Percentiles rank a stretch among this genome's conserved stretches.
These are phyloP conservation scores for Lachancea fermentati DNA, from an alignment of 805 yeast genomes.

Conservation along the genomic window DNA sequence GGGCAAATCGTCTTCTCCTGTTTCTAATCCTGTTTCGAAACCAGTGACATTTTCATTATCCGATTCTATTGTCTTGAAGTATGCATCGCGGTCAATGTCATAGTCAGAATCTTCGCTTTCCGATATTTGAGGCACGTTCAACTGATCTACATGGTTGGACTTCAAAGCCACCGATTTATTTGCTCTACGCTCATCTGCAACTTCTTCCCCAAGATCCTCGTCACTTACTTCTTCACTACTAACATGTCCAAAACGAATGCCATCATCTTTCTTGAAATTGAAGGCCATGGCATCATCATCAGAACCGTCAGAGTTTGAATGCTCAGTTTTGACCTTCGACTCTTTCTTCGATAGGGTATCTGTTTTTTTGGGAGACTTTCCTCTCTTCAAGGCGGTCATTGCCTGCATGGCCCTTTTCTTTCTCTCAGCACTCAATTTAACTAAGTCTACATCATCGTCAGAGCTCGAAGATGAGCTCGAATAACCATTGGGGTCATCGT, in stretches of 20 bases:
- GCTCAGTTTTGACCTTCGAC: slow-evolving; percentile 14
- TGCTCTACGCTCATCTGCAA: slow-evolving; percentile 14
- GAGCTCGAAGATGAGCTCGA: slow-evolving; percentile 41
- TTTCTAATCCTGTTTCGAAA: slow-evolving; percentile 28
- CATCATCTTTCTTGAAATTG: slow-evolving; percentile 25
- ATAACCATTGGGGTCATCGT: slow-evolving; percentile 33
- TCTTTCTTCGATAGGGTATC: slow-evolving; percentile 13
- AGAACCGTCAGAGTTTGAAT: slow-evolving; percentile 32
- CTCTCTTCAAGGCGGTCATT: slow-evolving; percentile 33
- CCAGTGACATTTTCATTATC: slow-evolving; percentile 31
- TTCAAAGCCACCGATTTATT: slow-evolving; percentile 4
- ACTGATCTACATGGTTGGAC: slow-evolving; percentile 15
- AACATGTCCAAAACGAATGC: slow-evolving; percentile 35
- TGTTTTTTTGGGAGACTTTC: slow-evolving; percentile 29
- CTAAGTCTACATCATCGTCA: slow-evolving; percentile 68
- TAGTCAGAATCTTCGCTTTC: slow-evolving; percentile 33
- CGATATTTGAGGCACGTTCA: slow-evolving; percentile 28
- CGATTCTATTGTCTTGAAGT: slow-evolving; percentile 28
- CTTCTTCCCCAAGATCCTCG: slow-evolving; percentile 22
- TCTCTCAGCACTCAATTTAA: slow-evolving; percentile 62
- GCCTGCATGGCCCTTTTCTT: slow-evolving; percentile 53
- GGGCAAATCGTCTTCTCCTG: slow-evolving; percentile 31
- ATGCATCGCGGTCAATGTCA: slow-evolving; percentile 30
- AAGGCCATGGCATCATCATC: slow-evolving; percentile 47
- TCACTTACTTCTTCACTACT: slow-evolving; percentile 37